Evolutionary conservation across 805 yeast genomes (phyloP).

Genomic region (Metschnikowia gelsemii): DNA sequence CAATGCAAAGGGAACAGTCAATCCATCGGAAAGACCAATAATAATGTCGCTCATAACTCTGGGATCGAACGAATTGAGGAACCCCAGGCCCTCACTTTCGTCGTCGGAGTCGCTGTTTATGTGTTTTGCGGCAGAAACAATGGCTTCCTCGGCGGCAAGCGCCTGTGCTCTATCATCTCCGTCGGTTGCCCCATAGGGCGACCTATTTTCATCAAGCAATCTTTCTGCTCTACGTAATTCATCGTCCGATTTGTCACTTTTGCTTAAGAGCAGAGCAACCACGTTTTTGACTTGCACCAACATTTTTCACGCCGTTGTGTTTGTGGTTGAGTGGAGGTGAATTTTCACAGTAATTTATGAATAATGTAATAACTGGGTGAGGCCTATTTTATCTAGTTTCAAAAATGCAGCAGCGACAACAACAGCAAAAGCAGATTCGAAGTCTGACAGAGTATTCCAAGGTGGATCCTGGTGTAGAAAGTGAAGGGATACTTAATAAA

Average conservation of each 20-base stretch:
- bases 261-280: slow-evolving; percentile 28
- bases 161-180: slow-evolving; percentile 35
- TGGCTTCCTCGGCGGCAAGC: slow-evolving; percentile 38
- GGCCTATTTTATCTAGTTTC: too few species aligned
- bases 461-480: too few species aligned
- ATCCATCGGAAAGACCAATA: slow-evolving; percentile 92
- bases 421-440: background rate
- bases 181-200: slow-evolving; percentile 38
- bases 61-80: slow-evolving; percentile 69
- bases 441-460: too few species aligned
- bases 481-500: too few species aligned
- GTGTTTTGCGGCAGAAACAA: slow-evolving; percentile 30
- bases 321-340: too few species aligned
- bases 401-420: background rate
- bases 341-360: too few species aligned
- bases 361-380: too few species aligned
- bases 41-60: slow-evolving; percentile 91
- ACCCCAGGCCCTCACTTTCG: slow-evolving; percentile 22
- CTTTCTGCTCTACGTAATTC: slow-evolving; percentile 33
- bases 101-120: slow-evolving; percentile 25
- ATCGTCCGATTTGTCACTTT: slow-evolving; percentile 22
- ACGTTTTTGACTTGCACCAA: slow-evolving; percentile 32
- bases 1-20: slow-evolving; percentile 97
- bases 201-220: slow-evolving; percentile 32
- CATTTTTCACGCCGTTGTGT: too few species aligned